phyloP scores from a whole-genome alignment of 805 yeast genomes.

The Metschnikowia lachancei region DNA sequence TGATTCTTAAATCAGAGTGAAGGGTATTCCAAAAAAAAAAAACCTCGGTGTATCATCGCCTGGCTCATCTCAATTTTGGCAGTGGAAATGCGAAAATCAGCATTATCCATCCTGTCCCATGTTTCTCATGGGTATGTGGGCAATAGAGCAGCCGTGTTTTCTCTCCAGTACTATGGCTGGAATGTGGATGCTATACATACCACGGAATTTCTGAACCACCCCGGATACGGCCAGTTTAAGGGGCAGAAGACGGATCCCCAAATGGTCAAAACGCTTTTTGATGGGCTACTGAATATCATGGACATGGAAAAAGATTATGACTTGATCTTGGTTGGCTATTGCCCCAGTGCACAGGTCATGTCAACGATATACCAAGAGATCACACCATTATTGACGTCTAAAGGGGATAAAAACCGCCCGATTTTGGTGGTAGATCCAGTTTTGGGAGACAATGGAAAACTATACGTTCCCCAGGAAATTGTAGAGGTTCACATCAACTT shows the following conservation, averaged over 20 bases:
- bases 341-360: conserved; percentile 58
- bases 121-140: conserved; percentile 23
- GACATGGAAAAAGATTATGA: conserved; percentile 47
- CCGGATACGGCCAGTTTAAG: conserved; percentile 19
- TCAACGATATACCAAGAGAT: conserved; percentile 45
- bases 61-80: neutral
- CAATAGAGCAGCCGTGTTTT: conserved; percentile 19
- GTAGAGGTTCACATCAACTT: conserved; percentile 51
- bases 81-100: conserved; percentile 7
- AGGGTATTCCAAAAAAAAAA: neutral
- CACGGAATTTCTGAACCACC: conserved; percentile 22
- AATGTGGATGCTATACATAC: conserved; percentile 21
- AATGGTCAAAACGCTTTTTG: conserved; percentile 47
- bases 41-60: neutral
- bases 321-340: conserved; percentile 76
- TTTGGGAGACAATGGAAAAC: conserved; percentile 81
- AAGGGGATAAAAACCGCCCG: conserved; percentile 31
- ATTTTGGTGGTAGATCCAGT: conserved; percentile 85
- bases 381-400: conserved; percentile 30
- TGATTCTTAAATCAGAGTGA: too few relatives aligned
- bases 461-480: conserved; percentile 66
- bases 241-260: conserved; percentile 38
- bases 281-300: conserved; percentile 52
- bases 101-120: conserved; percentile 21
- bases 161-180: conserved; percentile 21